Conservation (phyloP, 2,329 filamentous ascomycete species). For the Aspergillus puulaauensis region DNA sequence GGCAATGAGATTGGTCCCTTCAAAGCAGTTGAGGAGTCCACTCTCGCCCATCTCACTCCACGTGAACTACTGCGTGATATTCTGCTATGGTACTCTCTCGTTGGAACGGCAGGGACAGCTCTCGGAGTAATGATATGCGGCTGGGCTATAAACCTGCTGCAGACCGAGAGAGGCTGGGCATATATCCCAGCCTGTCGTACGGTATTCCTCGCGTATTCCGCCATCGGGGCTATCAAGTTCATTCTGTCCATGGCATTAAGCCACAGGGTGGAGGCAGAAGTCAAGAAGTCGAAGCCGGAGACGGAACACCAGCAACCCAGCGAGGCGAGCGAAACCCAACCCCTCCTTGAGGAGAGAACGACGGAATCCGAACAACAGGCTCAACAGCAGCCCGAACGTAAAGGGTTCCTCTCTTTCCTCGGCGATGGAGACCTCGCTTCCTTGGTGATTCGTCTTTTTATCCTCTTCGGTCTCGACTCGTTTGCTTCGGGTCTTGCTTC, state of each 20-base stretch:
- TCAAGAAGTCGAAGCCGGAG: conserved; percentile 20
- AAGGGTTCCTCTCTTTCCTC: conserved; percentile 56
- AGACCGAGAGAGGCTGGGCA: conserved; percentile 44
- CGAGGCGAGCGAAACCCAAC: conserved; percentile 36
- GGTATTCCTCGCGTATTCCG: conserved; percentile 60
- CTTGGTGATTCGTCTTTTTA: conserved; percentile 54
- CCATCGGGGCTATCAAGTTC: conserved; percentile 59
- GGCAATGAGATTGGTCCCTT: conserved; percentile 69
- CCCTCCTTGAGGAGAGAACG: conserved; percentile 26
- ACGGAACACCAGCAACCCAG: conserved; percentile 15
- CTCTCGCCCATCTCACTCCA: conserved; percentile 60
- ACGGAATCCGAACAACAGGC: conserved; percentile 12
- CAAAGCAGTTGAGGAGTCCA: conserved; percentile 65
- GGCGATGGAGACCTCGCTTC: conserved; percentile 44
- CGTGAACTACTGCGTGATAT: conserved; percentile 59
- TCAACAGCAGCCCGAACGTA: conserved; percentile 28
- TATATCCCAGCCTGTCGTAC: conserved; percentile 52
- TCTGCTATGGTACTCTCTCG: conserved; percentile 60
- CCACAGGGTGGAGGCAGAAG: conserved; percentile 45
- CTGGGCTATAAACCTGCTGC: conserved; percentile 57
- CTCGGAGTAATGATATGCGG: conserved; percentile 60
- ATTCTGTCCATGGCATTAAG: conserved; percentile 53
- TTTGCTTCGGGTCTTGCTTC: conserved; percentile 70
- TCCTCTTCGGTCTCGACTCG: conserved; percentile 68
- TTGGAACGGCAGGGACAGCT: conserved; percentile 60